Base-by-base conservation (phyloP, 2,329 filamentous ascomycete species). In the Diaporthe caulivora region DNA sequence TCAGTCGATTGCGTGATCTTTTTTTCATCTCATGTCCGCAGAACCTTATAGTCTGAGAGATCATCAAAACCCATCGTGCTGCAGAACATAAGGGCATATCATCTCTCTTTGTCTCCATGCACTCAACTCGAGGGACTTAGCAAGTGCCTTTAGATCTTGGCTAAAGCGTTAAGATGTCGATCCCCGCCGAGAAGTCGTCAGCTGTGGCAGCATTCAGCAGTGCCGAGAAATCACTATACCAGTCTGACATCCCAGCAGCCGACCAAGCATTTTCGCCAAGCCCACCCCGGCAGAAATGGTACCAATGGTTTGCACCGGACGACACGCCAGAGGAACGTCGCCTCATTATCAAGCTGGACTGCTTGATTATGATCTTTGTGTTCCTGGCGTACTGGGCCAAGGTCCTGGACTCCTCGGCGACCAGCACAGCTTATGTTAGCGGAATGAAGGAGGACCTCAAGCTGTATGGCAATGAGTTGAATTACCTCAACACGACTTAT, bases 301-400 rank as follows among this genome's bases (percentile, higher is more conserved):
- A 49, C 60, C 42, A 65, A 37, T 65, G 42, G 60, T 65, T 65
- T 24, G 42, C 68, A 9, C 68, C 54, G 1, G 53, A 70, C 53
- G 54, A 70, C 74, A 70, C 79, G 1, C 80, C 80, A 0, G 79
- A 79, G 55, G 81, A 82, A 69, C 77, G 82, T 3, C 77, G 76
- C 8, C 78, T 83, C 37, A 75, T 83, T 15, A 74, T 75, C 17
- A 83, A 83, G 67, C 76, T 83, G 3, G 82, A 83, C 58, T 80
- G 78, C 75, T 82, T 78, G 76, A 80, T 84, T 40, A 68, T 84
- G 31, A 82, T 79, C 1, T 83, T 83, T 70, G 80, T 78, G 5
- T 84, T 80, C 26, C 53, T 82, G 1, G 81, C 81, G 1, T 83
- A 83, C 72, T 84, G 84, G 55, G 81, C 83, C 79, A 84, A 83